Evolutionary conservation across 1,139 yeast species (phyloP).

Genomic region (Taphrina communis): DNA sequence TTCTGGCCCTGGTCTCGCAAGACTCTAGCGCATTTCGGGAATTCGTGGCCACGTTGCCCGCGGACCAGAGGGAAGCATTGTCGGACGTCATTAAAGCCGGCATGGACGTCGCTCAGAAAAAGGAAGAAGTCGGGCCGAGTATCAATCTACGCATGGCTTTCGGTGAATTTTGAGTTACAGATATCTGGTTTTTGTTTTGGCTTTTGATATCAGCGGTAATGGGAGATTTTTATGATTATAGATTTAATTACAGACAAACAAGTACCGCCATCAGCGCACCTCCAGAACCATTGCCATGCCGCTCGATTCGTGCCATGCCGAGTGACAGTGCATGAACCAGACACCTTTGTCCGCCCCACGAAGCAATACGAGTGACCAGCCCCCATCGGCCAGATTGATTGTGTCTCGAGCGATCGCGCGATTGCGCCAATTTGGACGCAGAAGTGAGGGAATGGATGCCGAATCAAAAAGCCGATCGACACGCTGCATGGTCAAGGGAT

Average conservation of each 20-base stretch:
- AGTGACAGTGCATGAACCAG: constrained; percentile 85
- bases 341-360: constrained; percentile 80
- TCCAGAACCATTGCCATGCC: constrained; percentile 62
- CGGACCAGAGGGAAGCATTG: constrained; percentile 3
- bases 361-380: constrained; percentile 66
- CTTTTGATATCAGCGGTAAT: no score
- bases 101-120: constrained; percentile 6
- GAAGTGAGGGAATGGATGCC: constrained; percentile 57
- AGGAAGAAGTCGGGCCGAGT: constrained; percentile 23
- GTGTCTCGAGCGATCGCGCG: constrained; percentile 71
- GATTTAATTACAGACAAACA: no score
- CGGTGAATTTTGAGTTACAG: constrained; percentile 8
- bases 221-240: not conserved
- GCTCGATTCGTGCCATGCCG: constrained; percentile 81
- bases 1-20: constrained; percentile 2
- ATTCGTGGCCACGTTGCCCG: not conserved
- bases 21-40: not conserved
- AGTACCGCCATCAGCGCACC: not conserved
- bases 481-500: constrained; percentile 55
- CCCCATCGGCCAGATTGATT: constrained; percentile 65
- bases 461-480: constrained; percentile 51
- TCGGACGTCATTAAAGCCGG: constrained; percentile 11
- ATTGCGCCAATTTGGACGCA: constrained; percentile 48
- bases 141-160: constrained; percentile 27
- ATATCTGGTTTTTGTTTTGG: no score